Percentiles rank a stretch among this genome's conserved stretches.
Evolutionary conservation across 768 basidiomycete species (phyloP).

Genomic region (Tricholoma terreum): DNA sequence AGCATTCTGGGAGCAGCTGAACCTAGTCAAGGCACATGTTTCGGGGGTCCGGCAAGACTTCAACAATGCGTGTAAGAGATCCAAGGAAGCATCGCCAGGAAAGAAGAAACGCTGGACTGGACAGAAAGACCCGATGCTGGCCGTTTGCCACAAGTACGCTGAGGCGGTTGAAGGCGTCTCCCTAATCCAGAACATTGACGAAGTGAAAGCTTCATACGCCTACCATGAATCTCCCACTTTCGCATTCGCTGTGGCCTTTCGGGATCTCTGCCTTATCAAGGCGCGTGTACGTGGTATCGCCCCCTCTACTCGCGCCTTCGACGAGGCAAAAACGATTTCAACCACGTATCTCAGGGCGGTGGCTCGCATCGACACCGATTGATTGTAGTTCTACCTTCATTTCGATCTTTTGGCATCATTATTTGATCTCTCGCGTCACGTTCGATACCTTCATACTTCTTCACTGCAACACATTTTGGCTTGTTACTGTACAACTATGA

Average conservation of each 20-base stretch:
- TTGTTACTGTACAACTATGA: background rate
- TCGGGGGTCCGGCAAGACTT: constrained; percentile 17
- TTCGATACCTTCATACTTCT: background rate
- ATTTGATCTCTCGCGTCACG: background rate
- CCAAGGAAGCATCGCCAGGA: constrained; percentile 5
- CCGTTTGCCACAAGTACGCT: constrained; percentile 25
- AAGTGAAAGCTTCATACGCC: constrained; percentile 60
- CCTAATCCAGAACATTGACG: constrained; percentile 32
- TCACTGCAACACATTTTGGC: background rate
- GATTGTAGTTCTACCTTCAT: background rate
- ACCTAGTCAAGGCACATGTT: constrained; percentile 39
- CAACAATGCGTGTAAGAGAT: constrained; percentile 4
- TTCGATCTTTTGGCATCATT: background rate
- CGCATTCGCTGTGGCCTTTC: constrained; percentile 54
- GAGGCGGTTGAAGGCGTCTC: constrained; percentile 23
- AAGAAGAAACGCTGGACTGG: constrained; percentile 16
- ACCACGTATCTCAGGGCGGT: constrained; percentile 27
- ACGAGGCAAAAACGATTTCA: constrained; percentile 36
- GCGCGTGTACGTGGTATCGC: constrained; percentile 38
- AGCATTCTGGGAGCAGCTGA: constrained; percentile 34
- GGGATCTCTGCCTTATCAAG: constrained; percentile 53
- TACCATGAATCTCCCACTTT: constrained; percentile 35
- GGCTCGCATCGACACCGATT: constrained; percentile 1
- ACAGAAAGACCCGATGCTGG: constrained; percentile 23
- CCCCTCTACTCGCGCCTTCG: constrained; percentile 33